Evolutionary conservation across 2,329 filamentous ascomycete genomes (phyloP).

Genomic region (Geosmithia putterillii): DNA sequence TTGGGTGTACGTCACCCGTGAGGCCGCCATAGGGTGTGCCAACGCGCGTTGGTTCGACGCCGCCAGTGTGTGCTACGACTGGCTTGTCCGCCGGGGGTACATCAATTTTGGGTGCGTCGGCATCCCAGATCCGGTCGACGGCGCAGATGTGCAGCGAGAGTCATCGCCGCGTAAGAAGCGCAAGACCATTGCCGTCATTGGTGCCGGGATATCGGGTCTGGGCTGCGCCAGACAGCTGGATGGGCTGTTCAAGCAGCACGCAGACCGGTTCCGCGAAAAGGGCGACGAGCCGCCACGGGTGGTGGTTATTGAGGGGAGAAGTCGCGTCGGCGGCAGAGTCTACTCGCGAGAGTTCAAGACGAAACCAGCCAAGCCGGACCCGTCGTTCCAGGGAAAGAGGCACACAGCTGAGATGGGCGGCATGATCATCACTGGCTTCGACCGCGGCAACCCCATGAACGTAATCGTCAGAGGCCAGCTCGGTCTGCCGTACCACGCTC

Average conservation of each 20-base stretch:
- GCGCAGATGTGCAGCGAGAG: conserved; percentile 27
- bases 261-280: conserved; percentile 49
- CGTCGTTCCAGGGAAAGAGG: conserved; percentile 41
- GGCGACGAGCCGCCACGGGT: conserved; percentile 63
- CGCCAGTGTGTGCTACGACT: conserved; percentile 81
- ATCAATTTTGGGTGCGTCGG: conserved; percentile 94
- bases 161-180: conserved; percentile 27
- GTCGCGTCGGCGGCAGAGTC: conserved; percentile 79
- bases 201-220: conserved; percentile 87
- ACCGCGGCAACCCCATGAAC: conserved; percentile 88
- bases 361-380: conserved; percentile 39
- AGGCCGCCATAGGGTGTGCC: conserved; percentile 84
- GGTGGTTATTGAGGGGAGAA: conserved; percentile 74
- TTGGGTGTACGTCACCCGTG: conserved; percentile 64
- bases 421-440: conserved; percentile 96
- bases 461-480: conserved; percentile 84
- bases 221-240: conserved; percentile 88
- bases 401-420: conserved; percentile 94
- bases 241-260: conserved; percentile 71
- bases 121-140: conserved; percentile 19
- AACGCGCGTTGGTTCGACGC: conserved; percentile 82
- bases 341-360: conserved; percentile 65
- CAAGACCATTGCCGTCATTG: conserved; percentile 75
- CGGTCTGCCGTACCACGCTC: conserved; percentile 70
- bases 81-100: conserved; percentile 81